Percentiles rank a stretch among this genome's conserved stretches.
These are phyloP conservation scores for Simplicillium aogashimaense DNA, from an alignment of 2,329 filamentous ascomycete species.

Conservation along the genomic window DNA sequence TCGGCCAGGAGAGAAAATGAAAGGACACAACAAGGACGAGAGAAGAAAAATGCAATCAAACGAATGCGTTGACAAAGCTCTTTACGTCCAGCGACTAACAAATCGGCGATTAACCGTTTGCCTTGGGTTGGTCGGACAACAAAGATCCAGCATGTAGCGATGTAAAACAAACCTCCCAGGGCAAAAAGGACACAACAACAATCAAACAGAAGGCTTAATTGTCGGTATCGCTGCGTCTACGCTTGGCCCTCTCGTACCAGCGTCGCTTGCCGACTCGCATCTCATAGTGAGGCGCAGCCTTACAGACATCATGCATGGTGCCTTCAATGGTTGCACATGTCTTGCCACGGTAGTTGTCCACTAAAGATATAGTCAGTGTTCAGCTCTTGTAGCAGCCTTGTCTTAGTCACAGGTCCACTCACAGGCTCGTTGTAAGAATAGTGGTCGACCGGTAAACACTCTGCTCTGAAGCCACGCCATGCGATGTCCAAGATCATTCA, in stretches of 20 bases:
- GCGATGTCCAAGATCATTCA: conserved; percentile 88
- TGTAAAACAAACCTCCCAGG: too few relatives aligned
- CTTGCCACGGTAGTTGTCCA: conserved; percentile 92
- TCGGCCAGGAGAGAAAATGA: too few relatives aligned
- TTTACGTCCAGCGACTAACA: too few relatives aligned
- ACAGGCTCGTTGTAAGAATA: conserved; percentile 89
- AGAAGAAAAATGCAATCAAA: too few relatives aligned
- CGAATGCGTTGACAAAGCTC: too few relatives aligned
- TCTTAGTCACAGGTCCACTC: conserved; percentile 38
- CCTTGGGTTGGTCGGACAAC: too few relatives aligned
- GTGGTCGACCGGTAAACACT: conserved; percentile 74
- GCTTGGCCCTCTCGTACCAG: conserved; percentile 44
- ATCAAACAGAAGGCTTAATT: neutral
- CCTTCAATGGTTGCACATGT: conserved; percentile 74
- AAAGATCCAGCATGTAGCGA: too few relatives aligned
- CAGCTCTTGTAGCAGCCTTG: conserved; percentile 1
- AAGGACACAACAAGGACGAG: too few relatives aligned
- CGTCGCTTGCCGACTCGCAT: conserved; percentile 75
- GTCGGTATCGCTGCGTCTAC: conserved; percentile 26
- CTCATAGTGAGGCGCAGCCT: conserved; percentile 77
- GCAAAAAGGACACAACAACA: too few relatives aligned
- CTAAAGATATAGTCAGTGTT: conserved; percentile 30
- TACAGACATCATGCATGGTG: conserved; percentile 63
- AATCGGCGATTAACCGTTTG: too few relatives aligned
- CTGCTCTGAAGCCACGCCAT: conserved; percentile 96